A percentile compares a stretch with the other conserved stretches of the same genome.
Conservation (phyloP, 768 basidiomycete genomes). For the Dioszegia crocea region DNA sequence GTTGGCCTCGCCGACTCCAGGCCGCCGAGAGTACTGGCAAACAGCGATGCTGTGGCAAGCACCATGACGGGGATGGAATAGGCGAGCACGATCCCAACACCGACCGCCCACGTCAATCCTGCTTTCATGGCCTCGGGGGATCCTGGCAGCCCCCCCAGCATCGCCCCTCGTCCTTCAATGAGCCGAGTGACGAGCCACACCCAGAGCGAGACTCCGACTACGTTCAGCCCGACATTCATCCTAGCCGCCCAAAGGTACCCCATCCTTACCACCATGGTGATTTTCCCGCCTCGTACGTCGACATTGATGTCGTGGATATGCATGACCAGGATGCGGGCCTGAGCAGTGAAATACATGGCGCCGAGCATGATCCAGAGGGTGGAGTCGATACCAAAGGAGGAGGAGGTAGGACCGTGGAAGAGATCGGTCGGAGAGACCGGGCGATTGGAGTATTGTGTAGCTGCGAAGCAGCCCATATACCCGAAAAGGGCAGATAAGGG, state of each 20-base stretch:
- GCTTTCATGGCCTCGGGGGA: background rate
- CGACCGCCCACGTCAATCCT: slow-evolving; percentile 13
- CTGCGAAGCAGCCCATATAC: slow-evolving; percentile 26
- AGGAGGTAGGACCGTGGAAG: slow-evolving; percentile 4
- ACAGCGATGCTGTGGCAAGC: slow-evolving; percentile 16
- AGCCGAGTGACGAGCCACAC: background rate
- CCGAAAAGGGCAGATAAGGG: slow-evolving; percentile 24
- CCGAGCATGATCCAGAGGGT: slow-evolving; percentile 19
- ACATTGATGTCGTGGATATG: slow-evolving; percentile 32
- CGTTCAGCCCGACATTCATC: slow-evolving; percentile 19
- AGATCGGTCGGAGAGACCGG: background rate
- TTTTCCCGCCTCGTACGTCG: slow-evolving; percentile 21
- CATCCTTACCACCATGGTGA: slow-evolving; percentile 19
- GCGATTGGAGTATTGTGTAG: slow-evolving; percentile 4
- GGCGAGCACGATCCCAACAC: slow-evolving; percentile 5
- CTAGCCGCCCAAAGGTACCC: slow-evolving; percentile 12
- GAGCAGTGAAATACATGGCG: slow-evolving; percentile 22
- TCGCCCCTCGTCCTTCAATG: background rate
- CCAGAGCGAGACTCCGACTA: slow-evolving; percentile 12
- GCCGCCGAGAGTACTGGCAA: slow-evolving; percentile 8
- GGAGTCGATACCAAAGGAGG: slow-evolving; percentile 10
- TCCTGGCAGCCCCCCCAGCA: background rate
- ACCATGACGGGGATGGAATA: slow-evolving; percentile 17
- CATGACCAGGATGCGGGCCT: slow-evolving; percentile 33
- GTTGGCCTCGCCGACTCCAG: background rate